A percentile compares a stretch with the other conserved stretches of the same genome.
Evolutionary conservation across 306 rosid genomes (phyloP).

Genomic region (Malus domestica): ASM211411v1 NC_041800.1:8846501-8847000

Average conservation of each 20-base stretch:
- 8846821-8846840: no score
- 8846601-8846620: background rate
- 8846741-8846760: background rate
- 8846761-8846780: background rate
- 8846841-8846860: background rate
- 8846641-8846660: no score
- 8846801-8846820: no score
- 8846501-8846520: background rate
- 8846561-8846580: no score
- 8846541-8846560: no score
- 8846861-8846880: background rate
- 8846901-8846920: background rate
- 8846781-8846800: no score
- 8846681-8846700: background rate
- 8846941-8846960: no score
- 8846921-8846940: background rate
- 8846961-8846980: background rate
- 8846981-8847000: no score
- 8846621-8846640: no score
- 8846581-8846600: no score
- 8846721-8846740: no score
- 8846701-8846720: background rate
- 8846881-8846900: background rate
- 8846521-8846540: background rate
- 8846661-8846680: background rate